A percentile compares a stretch with the other conserved stretches of the same genome.
phyloP scores from a whole-genome alignment of 1,284 basidiomycete genomes.

The Thecaphora frezii region DNA sequence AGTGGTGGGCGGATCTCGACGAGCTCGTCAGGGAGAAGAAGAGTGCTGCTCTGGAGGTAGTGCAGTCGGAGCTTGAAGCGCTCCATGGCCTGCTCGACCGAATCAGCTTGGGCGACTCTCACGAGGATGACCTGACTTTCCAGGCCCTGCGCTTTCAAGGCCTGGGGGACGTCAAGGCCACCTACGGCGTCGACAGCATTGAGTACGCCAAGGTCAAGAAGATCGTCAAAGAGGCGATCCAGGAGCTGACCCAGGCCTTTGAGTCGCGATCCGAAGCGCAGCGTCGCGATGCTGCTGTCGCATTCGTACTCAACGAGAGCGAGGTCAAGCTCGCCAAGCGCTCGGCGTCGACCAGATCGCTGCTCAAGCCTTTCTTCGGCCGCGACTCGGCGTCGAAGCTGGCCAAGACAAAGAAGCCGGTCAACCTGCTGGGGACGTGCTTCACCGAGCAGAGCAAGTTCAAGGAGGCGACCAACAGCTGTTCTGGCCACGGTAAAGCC shows the following conservation, averaged over 20 bases:
- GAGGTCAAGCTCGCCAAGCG: slow-evolving; percentile 12
- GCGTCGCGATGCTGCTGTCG: slow-evolving; percentile 19
- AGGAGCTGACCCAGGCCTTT: slow-evolving; percentile 15
- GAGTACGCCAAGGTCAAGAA: slow-evolving; percentile 22
- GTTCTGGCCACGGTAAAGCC: slow-evolving; percentile 45
- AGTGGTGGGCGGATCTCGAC: slow-evolving; percentile 17
- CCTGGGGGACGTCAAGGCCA: slow-evolving; percentile 21
- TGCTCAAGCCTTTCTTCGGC: slow-evolving; percentile 5
- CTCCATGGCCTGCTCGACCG: slow-evolving; percentile 18
- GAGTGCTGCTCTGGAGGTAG: not conserved
- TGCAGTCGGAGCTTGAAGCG: slow-evolving; percentile 20
- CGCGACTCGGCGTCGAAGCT: not conserved
- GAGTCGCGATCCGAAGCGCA: slow-evolving; percentile 16
- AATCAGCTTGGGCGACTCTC: slow-evolving; percentile 6
- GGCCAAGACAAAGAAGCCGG: slow-evolving; percentile 4
- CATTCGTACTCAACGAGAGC: slow-evolving; percentile 27
- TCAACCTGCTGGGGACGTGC: slow-evolving; percentile 34
- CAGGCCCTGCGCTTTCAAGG: slow-evolving; percentile 38
- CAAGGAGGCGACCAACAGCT: slow-evolving; percentile 38
- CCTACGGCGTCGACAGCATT: slow-evolving; percentile 23
- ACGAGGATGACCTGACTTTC: slow-evolving; percentile 13
- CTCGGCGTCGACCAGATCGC: slow-evolving; percentile 12
- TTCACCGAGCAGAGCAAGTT: slow-evolving; percentile 30
- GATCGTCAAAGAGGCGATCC: slow-evolving; percentile 16
- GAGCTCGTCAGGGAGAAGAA: slow-evolving; percentile 8